These are phyloP conservation scores for Fraxinus platypoda DNA, from an alignment of 305 asterid species.

Conservation along the genomic window DNA sequence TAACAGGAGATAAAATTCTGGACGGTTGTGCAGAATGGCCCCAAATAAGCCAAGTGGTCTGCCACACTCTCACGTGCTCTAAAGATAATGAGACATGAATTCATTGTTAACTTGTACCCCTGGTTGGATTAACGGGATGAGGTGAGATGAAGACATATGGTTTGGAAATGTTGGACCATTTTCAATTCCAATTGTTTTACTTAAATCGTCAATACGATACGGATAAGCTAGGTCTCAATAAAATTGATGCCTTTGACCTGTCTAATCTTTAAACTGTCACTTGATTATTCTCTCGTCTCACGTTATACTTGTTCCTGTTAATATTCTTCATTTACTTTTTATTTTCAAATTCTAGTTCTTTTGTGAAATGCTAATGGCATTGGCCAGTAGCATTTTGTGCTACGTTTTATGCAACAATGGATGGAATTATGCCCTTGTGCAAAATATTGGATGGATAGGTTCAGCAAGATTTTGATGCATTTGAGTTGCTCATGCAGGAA, in stretches of 20 bases:
- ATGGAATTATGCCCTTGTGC: not conserved
- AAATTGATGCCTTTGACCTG: not conserved
- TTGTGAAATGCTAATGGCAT: not conserved
- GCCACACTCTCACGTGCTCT: not conserved
- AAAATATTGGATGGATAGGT: constrained; percentile 5
- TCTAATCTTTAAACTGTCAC: not conserved
- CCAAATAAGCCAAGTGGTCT: not conserved
- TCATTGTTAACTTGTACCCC: not conserved
- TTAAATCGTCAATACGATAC: not conserved
- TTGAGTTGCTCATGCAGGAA: constrained; percentile 58
- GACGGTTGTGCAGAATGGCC: not conserved
- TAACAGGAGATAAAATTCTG: not conserved
- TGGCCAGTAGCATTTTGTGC: not conserved
- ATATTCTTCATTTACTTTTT: not conserved
- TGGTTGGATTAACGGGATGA: not conserved
- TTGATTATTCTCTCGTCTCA: not conserved
- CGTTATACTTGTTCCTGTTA: constrained; percentile 1
- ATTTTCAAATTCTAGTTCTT: not conserved
- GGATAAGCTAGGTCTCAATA: not conserved
- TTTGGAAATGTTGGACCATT: not conserved
- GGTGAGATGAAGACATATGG: not conserved
- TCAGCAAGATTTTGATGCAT: constrained; percentile 20
- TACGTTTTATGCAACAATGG: not conserved
- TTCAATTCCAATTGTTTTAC: not conserved
- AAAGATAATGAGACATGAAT: not conserved